Evolutionary conservation across 805 yeast species (phyloP).

Genomic region (Teunomyces cretensis): DNA sequence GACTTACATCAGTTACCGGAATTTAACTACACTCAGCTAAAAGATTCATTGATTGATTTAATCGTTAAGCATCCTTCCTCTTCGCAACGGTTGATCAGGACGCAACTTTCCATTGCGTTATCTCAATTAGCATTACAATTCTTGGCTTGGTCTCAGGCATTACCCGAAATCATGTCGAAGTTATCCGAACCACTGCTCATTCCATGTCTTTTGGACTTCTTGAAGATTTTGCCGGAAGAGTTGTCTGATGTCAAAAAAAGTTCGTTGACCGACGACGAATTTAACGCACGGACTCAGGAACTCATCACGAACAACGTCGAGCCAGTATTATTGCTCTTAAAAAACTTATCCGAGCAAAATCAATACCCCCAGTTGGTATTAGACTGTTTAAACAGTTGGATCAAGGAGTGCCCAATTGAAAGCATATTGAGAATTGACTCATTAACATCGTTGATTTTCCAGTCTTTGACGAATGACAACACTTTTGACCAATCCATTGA

Average conservation of each 20-base stretch:
- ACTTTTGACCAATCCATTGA: constrained; percentile 85
- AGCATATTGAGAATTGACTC: constrained; percentile 63
- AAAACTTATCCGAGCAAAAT: constrained; percentile 43
- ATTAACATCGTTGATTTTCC: constrained; percentile 67
- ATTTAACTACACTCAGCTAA: constrained; percentile 57
- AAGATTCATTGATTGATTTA: constrained; percentile 62
- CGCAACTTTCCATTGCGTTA: constrained; percentile 79
- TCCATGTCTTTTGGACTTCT: constrained; percentile 66
- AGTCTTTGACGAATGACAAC: constrained; percentile 55
- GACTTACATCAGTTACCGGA: constrained; percentile 78
- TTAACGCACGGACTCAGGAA: constrained; percentile 58
- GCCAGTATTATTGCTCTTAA: constrained; percentile 62
- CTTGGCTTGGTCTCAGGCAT: constrained; percentile 67
- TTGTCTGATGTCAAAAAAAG: constrained; percentile 73
- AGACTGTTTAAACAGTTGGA: constrained; percentile 87
- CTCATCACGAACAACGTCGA: constrained; percentile 68
- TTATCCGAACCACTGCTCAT: constrained; percentile 38
- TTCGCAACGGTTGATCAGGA: constrained; percentile 57
- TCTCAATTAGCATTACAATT: constrained; percentile 81
- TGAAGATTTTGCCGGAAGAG: constrained; percentile 90
- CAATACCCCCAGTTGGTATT: constrained; percentile 46
- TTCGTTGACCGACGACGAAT: constrained; percentile 80
- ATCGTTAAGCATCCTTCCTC: constrained; percentile 43
- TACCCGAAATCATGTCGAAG: constrained; percentile 60
- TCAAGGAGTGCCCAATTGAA: constrained; percentile 77